Evolutionary conservation across 1,139 yeast species (phyloP), one percentile per base, ranked within the genome.

Genomic region (Yamadazyma triangularis): DNA sequence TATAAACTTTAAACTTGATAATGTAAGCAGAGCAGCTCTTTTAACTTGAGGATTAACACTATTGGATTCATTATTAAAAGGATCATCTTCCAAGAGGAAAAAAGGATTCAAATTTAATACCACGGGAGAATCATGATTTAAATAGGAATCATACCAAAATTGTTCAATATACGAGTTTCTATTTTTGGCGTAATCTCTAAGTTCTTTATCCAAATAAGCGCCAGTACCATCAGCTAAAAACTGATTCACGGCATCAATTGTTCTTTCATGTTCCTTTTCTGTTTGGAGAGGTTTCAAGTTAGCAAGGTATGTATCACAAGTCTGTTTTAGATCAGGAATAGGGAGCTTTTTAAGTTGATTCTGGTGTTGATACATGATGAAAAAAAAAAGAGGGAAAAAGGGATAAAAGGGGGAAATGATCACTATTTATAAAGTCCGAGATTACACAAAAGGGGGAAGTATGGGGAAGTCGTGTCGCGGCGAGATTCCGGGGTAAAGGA

Each of bases 81-180:
- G 94, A 47, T 87, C 96, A 51, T 87, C 96, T 55, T 87, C 95
- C 39, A 87, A 70, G 40, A 86, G 70, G 53, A 87, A 86, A 51
- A 85, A 87, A 0, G 96, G 96, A 49, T 87, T 87, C 45, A 87
- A 70, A 55, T 87, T 87, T 39, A 87, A 68, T 18, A 87, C 96
- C 29, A 87, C 95, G 0, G 89, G 95, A 15, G 87, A 82, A 56
- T 87, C 96, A 53, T 84, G 84, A 54, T 79, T 80, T 41, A 87
- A 67, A 55, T 87, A 87, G 2, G 95, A 77, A 51, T 87, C 96
- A 54, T 79, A 86, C 96, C 96, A 87, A 54, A 87, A 87, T 53
- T 87, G 95, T 56, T 87, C 96, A 40, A 87, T 87, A 56, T 82
- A 87, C 8, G 93, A 80, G 32, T 84, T 76, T 44, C 88, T 65